Evolutionary conservation across 2,329 filamentous ascomycete genomes (phyloP), one percentile per base, ranked within the genome.

Genomic region (Apiospora pterosperma): DNA sequence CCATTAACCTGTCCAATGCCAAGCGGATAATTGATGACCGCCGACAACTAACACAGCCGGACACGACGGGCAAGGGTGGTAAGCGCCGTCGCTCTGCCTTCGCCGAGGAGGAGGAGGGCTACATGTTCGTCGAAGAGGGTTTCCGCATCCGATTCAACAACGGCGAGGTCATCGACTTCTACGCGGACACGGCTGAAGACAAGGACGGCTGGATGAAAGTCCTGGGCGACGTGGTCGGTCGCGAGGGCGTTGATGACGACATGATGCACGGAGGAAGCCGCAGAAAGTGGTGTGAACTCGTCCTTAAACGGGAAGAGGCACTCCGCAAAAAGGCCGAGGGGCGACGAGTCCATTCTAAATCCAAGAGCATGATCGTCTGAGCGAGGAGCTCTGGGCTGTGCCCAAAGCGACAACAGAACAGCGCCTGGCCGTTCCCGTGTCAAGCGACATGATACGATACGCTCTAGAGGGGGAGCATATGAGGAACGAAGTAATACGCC

Each of bases 101-200:
- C 77, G 94, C 95, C 1, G 96, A 98, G 78, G 96, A 99, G 69
- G 96, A 99, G 79, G 96, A 99, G 76, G 96, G 96, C 48, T 99
- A 99, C 82, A 97, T 97, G 92, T 99, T 99, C 76, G 95, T 99
- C 62, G 96, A 99, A 77, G 96, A 99, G 76, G 96, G 96, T 3
- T 99, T 99, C 90, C 92, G 96, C 44, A 97, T 99, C 76, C 93
- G 95, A 65, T 99, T 99, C 79, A 96, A 92, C 76, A 99, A 99
- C 74, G 96, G 96, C 67, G 96, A 99, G 80, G 89, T 97, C 68
- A 99, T 99, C 75, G 95, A 98, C 82, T 98, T 98, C 77, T 98
- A 99, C 75, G 96, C 95, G 74, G 95, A 98, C 78, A 94, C 88
- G 36, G 87, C 90, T 1, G 87, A 87, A 42, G 91, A 96, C 74